phyloP scores from a whole-genome alignment of 441 rosid species.

The Flueggea neowawraea region DNA sequence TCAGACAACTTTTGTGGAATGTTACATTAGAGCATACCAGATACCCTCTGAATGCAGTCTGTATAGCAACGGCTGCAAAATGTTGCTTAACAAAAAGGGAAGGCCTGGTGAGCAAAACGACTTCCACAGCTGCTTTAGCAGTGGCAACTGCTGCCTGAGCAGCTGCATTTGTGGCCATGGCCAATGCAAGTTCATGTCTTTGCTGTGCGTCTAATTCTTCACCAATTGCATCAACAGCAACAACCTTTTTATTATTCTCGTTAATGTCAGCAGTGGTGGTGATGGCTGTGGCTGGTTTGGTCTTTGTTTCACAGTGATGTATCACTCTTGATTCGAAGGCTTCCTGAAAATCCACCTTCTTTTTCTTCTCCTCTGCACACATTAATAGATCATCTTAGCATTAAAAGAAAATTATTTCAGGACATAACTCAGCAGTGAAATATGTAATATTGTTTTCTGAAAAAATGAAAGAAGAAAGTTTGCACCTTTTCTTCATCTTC shows the following conservation, averaged over 20 bases:
- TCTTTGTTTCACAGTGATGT: slow-evolving; percentile 21
- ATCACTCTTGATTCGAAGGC: slow-evolving; percentile 14
- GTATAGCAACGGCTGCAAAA: slow-evolving; percentile 28
- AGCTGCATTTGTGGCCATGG: slow-evolving; percentile 18
- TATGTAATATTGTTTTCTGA: no score
- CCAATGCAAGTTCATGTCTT: slow-evolving; percentile 35
- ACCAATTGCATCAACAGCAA: slow-evolving; percentile 2
- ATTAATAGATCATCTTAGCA: no score
- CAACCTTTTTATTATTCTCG: no score
- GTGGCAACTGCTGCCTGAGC: slow-evolving; percentile 45
- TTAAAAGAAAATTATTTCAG: slow-evolving; percentile 5
- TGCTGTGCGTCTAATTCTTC: slow-evolving; percentile 41
- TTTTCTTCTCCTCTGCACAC: slow-evolving; percentile 64
- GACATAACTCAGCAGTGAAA: no score
- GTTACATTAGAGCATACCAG: slow-evolving; percentile 36
- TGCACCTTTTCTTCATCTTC: slow-evolving; percentile 74
- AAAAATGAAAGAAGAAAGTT: no score
- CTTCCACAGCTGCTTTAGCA: slow-evolving; percentile 37
- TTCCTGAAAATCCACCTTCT: slow-evolving; percentile 82
- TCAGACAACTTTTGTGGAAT: no score
- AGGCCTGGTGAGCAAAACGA: slow-evolving; percentile 46
- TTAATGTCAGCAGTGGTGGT: neutral
- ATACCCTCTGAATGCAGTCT: slow-evolving; percentile 49
- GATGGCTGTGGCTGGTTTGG: slow-evolving; percentile 3
- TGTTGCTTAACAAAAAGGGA: slow-evolving; percentile 67